Evolutionary conservation across 108 stramenopile genomes (phyloP), one percentile per base, ranked within the genome.

Genomic region (Hondaea fermentalgiana): DNA sequence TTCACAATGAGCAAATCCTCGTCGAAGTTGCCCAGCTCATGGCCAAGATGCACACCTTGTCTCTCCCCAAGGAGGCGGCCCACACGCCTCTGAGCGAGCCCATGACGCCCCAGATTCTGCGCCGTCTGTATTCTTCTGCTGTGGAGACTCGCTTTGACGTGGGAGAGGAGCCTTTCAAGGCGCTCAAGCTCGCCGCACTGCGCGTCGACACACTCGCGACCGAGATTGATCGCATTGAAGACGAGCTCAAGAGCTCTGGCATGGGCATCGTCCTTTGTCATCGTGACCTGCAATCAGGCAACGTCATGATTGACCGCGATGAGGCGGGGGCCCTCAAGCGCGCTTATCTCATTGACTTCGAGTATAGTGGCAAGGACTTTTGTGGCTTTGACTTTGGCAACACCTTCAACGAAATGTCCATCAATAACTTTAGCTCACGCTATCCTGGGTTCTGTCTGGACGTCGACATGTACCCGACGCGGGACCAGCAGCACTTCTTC

Each of bases 361-460:
- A 83, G 76, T 83, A 83, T 45, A 53, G 76, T 23, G 76, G 76
- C 10, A 53, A 45, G 76, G 76, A 83, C 76, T 83, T 53, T 53
- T 83, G 76, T 45, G 76, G 49, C 12, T 83, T 83, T 28, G 76
- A 83, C 76, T 83, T 53, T 35, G 76, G 76, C 17, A 83, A 83
- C 76, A 53, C 51, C 23, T 83, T 83, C n/a, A 21, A 23, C 76
- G 76, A 83, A 28, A 83, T 83, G 76, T 83, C 76, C n/a, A 83
- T 83, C 76, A 83, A 83, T 4, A 83, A 83, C 76, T 83, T 83
- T 83, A 53, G 76, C n/a, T 53, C 76, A 12, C 19, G 28, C 43
- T 83, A 45, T 83, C 76, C 76, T 23, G 76, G 76, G 23, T 83
- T 83, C 51, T 19, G 19, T 16, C 51, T 28, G 17, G 76, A 83